Evolutionary conservation across 371 early-diverging fungal species (phyloP).

Genomic region (Thermomucor indicae-seudaticae): DNA sequence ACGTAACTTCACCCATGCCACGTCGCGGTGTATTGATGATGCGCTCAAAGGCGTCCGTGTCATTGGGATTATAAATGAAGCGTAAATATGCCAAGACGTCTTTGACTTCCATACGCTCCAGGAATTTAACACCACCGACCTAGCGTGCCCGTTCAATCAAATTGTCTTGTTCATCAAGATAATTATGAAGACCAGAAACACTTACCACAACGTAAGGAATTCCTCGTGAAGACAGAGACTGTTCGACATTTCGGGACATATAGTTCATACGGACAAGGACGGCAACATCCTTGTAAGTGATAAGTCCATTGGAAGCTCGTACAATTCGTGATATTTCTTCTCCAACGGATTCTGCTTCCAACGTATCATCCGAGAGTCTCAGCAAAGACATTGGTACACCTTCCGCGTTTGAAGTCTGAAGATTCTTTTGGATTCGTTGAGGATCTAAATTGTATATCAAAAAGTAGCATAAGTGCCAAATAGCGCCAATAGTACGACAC

Average conservation of each 20-base stretch:
- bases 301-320: constrained; percentile 27
- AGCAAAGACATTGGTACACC: constrained; percentile 35
- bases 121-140: constrained; percentile 37
- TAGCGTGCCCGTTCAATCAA: constrained; percentile 6
- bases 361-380: background rate
- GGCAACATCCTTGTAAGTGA: constrained; percentile 48
- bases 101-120: constrained; percentile 44
- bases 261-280: constrained; percentile 46
- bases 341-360: constrained; percentile 44
- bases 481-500: constrained; percentile 5
- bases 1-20: constrained; percentile 41
- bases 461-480: constrained; percentile 1
- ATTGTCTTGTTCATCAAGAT: too few relatives aligned
- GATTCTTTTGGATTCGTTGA: constrained; percentile 14
- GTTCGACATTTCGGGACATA: constrained; percentile 45
- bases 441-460: constrained; percentile 8
- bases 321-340: constrained; percentile 38
- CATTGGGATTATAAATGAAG: constrained; percentile 40
- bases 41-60: constrained; percentile 36
- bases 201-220: constrained; percentile 51
- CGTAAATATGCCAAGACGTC: constrained; percentile 42
- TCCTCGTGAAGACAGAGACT: constrained; percentile 24
- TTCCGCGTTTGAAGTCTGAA: constrained; percentile 27
- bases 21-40: constrained; percentile 45
- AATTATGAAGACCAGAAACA: too few relatives aligned